phyloP scores from a whole-genome alignment of 805 yeast genomes.

The Debaryomyces tyrocola region DNA sequence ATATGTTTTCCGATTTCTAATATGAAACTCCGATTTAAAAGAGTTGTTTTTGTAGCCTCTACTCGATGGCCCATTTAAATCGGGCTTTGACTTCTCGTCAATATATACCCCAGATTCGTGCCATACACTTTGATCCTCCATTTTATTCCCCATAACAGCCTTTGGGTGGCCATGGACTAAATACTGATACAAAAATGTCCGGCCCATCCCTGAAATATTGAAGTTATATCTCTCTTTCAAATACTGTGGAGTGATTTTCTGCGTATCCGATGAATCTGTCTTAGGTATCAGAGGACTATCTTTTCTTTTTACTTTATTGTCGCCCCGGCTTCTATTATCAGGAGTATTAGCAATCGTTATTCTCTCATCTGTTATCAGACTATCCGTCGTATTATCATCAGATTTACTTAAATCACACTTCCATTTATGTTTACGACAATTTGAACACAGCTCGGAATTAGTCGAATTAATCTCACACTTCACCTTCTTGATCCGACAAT shows the following conservation, averaged over 20 bases:
- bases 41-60: conserved; percentile 4
- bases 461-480: conserved; percentile 26
- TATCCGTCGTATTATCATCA: background rate
- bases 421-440: conserved; percentile 21
- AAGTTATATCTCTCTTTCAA: conserved; percentile 23
- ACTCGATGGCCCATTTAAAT: conserved; percentile 5
- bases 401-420: conserved; percentile 17
- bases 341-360: background rate
- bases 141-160: conserved; percentile 19
- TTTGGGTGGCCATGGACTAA: conserved; percentile 26
- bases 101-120: conserved; percentile 27
- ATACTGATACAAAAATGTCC: conserved; percentile 20
- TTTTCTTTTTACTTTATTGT: background rate
- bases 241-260: conserved; percentile 13
- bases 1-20: conserved; percentile 13
- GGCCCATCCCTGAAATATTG: conserved; percentile 20
- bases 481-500: conserved; percentile 27
- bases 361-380: background rate
- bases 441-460: conserved; percentile 31
- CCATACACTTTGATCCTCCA: conserved; percentile 19
- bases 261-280: background rate
- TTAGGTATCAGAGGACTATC: background rate
- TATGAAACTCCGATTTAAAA: conserved; percentile 9
- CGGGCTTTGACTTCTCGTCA: conserved; percentile 7
- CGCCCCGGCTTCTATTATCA: background rate